Base-by-base conservation (phyloP, 1,284 basidiomycete species). In the Heterobasidion irregulare region DNA sequence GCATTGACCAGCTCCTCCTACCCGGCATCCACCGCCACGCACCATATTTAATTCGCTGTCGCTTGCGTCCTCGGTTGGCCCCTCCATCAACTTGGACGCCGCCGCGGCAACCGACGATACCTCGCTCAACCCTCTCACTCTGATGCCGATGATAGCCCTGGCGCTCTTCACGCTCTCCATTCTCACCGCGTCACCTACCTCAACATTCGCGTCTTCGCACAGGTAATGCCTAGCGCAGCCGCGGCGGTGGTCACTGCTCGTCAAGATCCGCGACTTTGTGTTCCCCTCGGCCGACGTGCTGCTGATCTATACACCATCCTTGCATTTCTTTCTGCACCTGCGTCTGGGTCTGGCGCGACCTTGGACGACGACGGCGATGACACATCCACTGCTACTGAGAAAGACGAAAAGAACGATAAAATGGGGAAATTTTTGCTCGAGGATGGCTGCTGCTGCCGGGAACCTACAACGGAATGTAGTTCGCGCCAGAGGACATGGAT, bases 391-490 rank as follows among this genome's bases (percentile, higher is more conserved):
- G 55, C 46, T 9, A 49, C 18, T 5, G 26, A 51, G 2, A 16
- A 43, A 15, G 51, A 53, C 0, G 52, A 26, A 26, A 2, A 26
- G 19, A 3, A 26, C 19, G 19, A 26, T 26, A 53, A 4, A 58
- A n/a, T 13, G 55, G 61, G 13, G 59, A 59, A 18, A 47, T 46
- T 13, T 59, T 58, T 0, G 61, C 45, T 2, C 59, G 59, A 2
- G 36, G 35, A 2, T 61, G 60, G 6, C 57, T 52, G 34, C 71
- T 87, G 1, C 66, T 73, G 16, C 84, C 87, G 0, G 88, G 88
- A 0, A 57, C 84, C 1, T 90, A 90, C 62, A 79, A 83, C 7
- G 86, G 88, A 8, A 15, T 88, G 63, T 90, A 84, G 59, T 89
- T 90, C 61, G 80, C 83, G 52, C 77, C 86, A 0, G 86, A 89